Percentiles rank a stretch among this genome's conserved stretches.
These are phyloP conservation scores for Verticillium dahliae DNA, from an alignment of 2,329 filamentous ascomycete genomes.

Conservation along the genomic window DNA sequence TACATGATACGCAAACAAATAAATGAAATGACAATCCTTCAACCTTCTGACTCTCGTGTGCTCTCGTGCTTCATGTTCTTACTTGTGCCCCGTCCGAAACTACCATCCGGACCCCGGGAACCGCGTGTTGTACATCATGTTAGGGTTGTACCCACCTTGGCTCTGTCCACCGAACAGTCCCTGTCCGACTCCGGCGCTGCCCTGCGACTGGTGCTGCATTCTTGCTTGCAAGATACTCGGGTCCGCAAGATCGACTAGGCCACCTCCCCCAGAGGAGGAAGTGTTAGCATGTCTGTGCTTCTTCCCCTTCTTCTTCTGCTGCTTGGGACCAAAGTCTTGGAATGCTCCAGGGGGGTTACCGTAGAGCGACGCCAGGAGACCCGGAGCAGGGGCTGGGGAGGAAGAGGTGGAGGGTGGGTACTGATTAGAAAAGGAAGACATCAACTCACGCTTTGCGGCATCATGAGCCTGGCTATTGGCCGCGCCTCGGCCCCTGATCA, in stretches of 20 bases:
- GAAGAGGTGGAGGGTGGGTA: slow-evolving; percentile 76
- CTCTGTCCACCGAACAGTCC: slow-evolving; percentile 81
- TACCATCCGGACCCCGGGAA: slow-evolving; percentile 16
- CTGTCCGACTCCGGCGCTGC: slow-evolving; percentile 78
- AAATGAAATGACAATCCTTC: background rate
- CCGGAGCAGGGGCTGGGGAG: slow-evolving; percentile 81
- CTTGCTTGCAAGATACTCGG: slow-evolving; percentile 98
- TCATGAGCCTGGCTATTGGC: slow-evolving; percentile 70
- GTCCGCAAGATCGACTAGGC: slow-evolving; percentile 99
- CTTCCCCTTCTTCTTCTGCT: slow-evolving; percentile 99
- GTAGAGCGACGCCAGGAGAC: slow-evolving; percentile 88
- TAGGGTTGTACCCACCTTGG: slow-evolving; percentile 92
- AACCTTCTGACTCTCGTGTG: background rate
- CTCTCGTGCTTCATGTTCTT: background rate
- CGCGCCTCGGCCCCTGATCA: slow-evolving; percentile 66
- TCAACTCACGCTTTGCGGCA: slow-evolving; percentile 96
- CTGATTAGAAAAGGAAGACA: slow-evolving; percentile 85
- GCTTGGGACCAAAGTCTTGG: slow-evolving; percentile 90
- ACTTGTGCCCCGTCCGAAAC: slow-evolving; percentile 2
- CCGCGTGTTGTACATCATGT: slow-evolving; percentile 66
- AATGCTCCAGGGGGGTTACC: slow-evolving; percentile 77
- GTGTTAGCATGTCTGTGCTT: slow-evolving; percentile 99
- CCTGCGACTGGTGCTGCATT: slow-evolving; percentile 85
- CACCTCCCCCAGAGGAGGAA: slow-evolving; percentile 99
- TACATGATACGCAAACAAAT: slow-evolving; percentile 12